Evolutionary conservation across 441 rosid species (phyloP).

Genomic region (Theobroma grandiflorum): DNA sequence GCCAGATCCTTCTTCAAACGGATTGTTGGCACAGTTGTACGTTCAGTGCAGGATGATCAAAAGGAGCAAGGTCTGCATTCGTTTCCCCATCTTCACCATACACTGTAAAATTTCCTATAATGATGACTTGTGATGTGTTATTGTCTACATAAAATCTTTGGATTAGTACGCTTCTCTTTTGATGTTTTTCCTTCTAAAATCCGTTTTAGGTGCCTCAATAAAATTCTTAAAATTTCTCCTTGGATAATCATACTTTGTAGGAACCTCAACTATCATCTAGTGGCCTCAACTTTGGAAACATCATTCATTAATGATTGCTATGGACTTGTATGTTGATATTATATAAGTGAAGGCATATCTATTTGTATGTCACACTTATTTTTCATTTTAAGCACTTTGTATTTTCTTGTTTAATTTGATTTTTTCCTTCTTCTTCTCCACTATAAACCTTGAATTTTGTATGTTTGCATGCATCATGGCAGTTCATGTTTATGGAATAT

Average conservation of each 20-base stretch:
- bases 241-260: neutral
- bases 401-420: neutral
- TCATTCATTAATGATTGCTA: neutral
- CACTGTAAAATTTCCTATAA: slow-evolving; percentile 12
- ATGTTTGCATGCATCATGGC: neutral
- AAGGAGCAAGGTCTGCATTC: slow-evolving; percentile 90
- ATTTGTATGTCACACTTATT: neutral
- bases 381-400: neutral
- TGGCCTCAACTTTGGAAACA: slow-evolving; percentile 6
- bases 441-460: neutral
- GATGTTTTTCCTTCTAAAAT: neutral
- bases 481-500: neutral
- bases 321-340: neutral
- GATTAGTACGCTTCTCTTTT: neutral
- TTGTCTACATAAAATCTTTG: neutral
- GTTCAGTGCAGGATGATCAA: slow-evolving; percentile 97
- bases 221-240: neutral
- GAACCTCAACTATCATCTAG: neutral
- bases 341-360: neutral
- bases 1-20: slow-evolving; percentile 84
- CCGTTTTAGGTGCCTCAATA: neutral
- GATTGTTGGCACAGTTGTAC: slow-evolving; percentile 93
- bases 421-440: neutral
- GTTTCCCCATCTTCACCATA: slow-evolving; percentile 11
- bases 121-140: slow-evolving; percentile 11